These are phyloP conservation scores for Albizia julibrissin DNA, from an alignment of 306 rosid species.

Conservation along the genomic window DNA sequence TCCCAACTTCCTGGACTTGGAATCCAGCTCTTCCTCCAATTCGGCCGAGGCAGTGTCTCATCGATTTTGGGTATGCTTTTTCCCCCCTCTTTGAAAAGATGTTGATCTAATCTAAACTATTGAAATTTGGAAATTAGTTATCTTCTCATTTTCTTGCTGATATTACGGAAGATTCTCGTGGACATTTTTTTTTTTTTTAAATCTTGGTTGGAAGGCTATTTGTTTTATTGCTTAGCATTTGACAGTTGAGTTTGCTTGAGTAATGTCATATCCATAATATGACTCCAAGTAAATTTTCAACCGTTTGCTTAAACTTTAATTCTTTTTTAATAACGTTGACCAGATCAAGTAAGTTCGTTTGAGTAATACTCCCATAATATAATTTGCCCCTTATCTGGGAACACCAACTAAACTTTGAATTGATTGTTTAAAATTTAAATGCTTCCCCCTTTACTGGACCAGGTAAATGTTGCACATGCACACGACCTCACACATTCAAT, in stretches of 20 bases:
- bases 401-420: neutral
- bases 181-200: neutral
- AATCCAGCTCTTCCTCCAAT: conserved; percentile 11
- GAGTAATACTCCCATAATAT: neutral
- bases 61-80: conserved; percentile 46
- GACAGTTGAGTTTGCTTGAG: neutral
- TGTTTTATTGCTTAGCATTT: neutral
- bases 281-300: neutral
- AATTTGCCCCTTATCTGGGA: neutral
- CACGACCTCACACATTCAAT: neutral
- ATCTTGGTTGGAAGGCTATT: neutral
- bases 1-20: conserved; percentile 35
- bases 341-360: neutral
- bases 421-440: neutral
- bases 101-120: neutral
- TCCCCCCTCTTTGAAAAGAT: neutral
- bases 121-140: neutral
- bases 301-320: neutral
- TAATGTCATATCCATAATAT: neutral
- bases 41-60: conserved; percentile 37
- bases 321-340: neutral
- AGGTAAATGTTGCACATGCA: neutral
- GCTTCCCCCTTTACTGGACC: neutral
- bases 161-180: neutral
- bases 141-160: neutral